These are phyloP conservation scores for Alternaria sp. DNA, from an alignment of 2,329 filamentous ascomycete genomes.

Conservation along the genomic window DNA sequence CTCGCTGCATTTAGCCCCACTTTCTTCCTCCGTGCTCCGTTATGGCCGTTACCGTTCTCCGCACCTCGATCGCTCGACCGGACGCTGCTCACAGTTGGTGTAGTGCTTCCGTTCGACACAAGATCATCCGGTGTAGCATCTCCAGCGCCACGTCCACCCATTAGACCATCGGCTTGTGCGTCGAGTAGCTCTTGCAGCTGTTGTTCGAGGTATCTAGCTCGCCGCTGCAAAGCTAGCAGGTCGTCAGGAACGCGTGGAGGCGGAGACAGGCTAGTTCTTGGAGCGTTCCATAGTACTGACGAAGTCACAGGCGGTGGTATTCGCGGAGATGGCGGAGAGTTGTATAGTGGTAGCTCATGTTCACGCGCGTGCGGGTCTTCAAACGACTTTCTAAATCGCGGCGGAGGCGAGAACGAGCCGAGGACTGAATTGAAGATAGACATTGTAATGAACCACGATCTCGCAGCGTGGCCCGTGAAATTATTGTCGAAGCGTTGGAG, in stretches of 20 bases:
- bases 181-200: constrained; percentile 68
- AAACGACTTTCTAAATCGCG: constrained; percentile 46
- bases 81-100: constrained; percentile 56
- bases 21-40: constrained; percentile 58
- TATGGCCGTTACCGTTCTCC: constrained; percentile 28
- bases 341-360: constrained; percentile 47
- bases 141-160: constrained; percentile 56
- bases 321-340: constrained; percentile 43
- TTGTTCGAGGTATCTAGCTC: constrained; percentile 63
- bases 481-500: constrained; percentile 7
- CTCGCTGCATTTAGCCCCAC: constrained; percentile 69
- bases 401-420: constrained; percentile 47
- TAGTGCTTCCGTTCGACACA: constrained; percentile 60
- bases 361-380: constrained; percentile 48
- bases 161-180: constrained; percentile 67
- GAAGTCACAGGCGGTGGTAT: constrained; percentile 47
- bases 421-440: constrained; percentile 49
- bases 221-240: constrained; percentile 61
- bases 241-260: constrained; percentile 48
- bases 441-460: constrained; percentile 28
- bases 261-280: constrained; percentile 35
- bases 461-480: not conserved
- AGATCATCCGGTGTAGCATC: constrained; percentile 51
- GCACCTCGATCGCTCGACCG: constrained; percentile 42
- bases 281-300: constrained; percentile 44